Evolutionary conservation across 2,329 filamentous ascomycete species (phyloP).

Genomic region (Penicillium sp.): DNA sequence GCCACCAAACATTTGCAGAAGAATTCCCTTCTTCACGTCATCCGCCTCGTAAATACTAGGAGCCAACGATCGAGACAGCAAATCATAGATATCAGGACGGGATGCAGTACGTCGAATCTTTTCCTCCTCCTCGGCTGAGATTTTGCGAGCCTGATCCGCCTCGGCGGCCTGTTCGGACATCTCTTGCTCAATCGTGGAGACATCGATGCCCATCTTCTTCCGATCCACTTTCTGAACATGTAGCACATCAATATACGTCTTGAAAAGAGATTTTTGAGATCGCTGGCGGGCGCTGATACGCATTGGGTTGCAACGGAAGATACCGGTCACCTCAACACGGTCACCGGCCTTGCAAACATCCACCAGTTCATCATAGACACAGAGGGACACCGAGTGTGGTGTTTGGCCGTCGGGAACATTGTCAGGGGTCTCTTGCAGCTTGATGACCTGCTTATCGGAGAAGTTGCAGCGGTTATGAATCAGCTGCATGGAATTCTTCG

Average conservation of each 20-base stretch:
- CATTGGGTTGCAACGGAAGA: constrained; percentile 91
- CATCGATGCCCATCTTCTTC: constrained; percentile 85
- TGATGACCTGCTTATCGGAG: constrained; percentile 97
- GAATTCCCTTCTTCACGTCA: constrained; percentile 96
- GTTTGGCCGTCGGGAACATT: constrained; percentile 92
- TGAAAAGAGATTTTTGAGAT: constrained; percentile 91
- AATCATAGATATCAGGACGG: constrained; percentile 83
- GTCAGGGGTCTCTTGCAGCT: constrained; percentile 95
- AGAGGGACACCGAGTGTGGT: constrained; percentile 92
- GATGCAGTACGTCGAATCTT: constrained; percentile 77
- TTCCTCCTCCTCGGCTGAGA: constrained; percentile 78
- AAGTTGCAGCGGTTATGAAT: constrained; percentile 93
- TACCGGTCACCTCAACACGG: constrained; percentile 88
- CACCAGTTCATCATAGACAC: constrained; percentile 92
- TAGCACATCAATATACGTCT: constrained; percentile 92
- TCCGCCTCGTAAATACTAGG: constrained; percentile 98
- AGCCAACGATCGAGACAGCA: constrained; percentile 82
- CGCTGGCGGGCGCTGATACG: constrained; percentile 89
- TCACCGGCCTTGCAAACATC: constrained; percentile 98
- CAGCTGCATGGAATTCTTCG: constrained; percentile 95
- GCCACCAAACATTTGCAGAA: constrained; percentile 92
- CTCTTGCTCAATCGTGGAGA: constrained; percentile 79
- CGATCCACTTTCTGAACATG: constrained; percentile 97
- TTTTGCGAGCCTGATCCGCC: constrained; percentile 75
- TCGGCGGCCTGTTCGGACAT: constrained; percentile 65